Percentiles rank a stretch among this genome's conserved stretches.
Conservation (phyloP, 306 rosid genomes). For the Corylus avellana region DNA sequence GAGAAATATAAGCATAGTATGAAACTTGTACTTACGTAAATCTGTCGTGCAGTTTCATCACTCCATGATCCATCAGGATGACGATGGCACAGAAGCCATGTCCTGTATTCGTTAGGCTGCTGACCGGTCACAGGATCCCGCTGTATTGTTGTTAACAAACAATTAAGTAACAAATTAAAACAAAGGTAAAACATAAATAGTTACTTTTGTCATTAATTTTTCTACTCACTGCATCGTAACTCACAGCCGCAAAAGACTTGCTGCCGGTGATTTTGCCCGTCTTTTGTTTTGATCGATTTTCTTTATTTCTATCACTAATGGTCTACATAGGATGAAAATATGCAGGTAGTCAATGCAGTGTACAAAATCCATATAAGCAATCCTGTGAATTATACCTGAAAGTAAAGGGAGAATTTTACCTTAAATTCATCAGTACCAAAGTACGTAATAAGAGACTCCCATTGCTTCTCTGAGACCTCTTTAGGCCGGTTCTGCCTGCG, state of each 20-base stretch:
- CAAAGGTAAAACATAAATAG: neutral
- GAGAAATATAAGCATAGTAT: neutral
- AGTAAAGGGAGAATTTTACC: neutral
- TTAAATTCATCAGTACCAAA: slow-evolving; percentile 9
- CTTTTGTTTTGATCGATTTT: slow-evolving; percentile 13
- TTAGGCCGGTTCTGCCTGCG: slow-evolving; percentile 13
- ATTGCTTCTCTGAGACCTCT: slow-evolving; percentile 14
- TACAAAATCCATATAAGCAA: neutral
- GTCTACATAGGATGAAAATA: neutral
- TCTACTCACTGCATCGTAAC: slow-evolving; percentile 15
- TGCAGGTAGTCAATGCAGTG: neutral
- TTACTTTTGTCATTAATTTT: neutral
- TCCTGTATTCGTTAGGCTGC: slow-evolving; percentile 13
- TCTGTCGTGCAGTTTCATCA: neutral
- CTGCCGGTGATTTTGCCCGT: slow-evolving; percentile 14
- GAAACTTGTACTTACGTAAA: neutral
- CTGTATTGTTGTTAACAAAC: neutral
- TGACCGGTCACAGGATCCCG: slow-evolving; percentile 2
- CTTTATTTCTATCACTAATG: slow-evolving; percentile 16
- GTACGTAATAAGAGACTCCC: slow-evolving; percentile 9
- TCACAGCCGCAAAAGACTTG: slow-evolving; percentile 10
- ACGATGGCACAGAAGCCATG: slow-evolving; percentile 10
- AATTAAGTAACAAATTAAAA: neutral
- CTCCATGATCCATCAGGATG: slow-evolving; percentile 10
- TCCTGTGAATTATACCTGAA: neutral